Percentiles rank a stretch among this genome's conserved stretches.
These are phyloP conservation scores for Ambrosia trifida DNA, from an alignment of 129 eudicot species.

Conservation along the genomic window DNA sequence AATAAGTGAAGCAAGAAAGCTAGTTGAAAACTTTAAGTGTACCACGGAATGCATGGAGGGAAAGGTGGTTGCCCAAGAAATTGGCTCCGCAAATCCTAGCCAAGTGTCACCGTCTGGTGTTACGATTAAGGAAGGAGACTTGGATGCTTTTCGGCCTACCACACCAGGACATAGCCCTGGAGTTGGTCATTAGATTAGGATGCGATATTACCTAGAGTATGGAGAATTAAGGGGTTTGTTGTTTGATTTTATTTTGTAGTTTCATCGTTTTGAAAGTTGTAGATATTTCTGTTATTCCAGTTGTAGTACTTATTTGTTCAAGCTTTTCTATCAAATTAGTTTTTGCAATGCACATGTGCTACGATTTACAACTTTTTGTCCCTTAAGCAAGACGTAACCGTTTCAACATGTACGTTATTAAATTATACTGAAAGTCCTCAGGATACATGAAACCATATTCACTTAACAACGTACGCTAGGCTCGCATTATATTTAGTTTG, in stretches of 20 bases:
- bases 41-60: conserved; percentile 6
- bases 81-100: conserved; percentile 16
- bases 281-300: conserved; percentile 5
- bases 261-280: conserved; percentile 16
- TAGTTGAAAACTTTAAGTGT: conserved; percentile 27
- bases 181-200: conserved; percentile 53
- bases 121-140: conserved; percentile 28
- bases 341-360: background rate
- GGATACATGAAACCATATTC: too few species aligned
- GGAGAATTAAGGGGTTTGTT: conserved; percentile 13
- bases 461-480: too few species aligned
- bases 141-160: conserved; percentile 61
- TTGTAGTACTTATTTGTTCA: conserved; percentile 5
- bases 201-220: background rate
- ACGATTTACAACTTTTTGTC: background rate
- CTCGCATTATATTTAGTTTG: too few species aligned
- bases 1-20: conserved; percentile 35
- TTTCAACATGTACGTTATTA: too few species aligned
- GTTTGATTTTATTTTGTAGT: conserved; percentile 16
- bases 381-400: background rate
- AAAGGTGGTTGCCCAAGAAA: conserved; percentile 19
- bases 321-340: conserved; percentile 7
- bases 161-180: conserved; percentile 80
- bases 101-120: conserved; percentile 18
- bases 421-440: too few species aligned